Percentiles rank a stretch among this genome's conserved stretches.
Conservation (phyloP, 2,329 filamentous ascomycete genomes). For the Mycosphaerella sp. region DNA sequence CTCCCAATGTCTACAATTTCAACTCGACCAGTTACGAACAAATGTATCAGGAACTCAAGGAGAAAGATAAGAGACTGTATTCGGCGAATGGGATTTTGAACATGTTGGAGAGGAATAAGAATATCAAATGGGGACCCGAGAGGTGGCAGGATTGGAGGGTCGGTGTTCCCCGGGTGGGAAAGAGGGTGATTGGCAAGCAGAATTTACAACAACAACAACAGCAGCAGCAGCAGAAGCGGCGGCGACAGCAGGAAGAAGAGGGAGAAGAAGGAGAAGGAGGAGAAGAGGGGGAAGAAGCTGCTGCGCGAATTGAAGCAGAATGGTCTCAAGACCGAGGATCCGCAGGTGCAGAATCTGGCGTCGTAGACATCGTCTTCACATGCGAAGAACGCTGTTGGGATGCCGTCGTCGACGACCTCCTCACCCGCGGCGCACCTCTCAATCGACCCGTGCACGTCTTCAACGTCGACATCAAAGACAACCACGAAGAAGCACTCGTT, state of each 20-base stretch:
- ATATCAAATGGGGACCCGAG: constrained; percentile 91
- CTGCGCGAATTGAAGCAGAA: constrained; percentile 31
- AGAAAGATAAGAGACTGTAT: constrained; percentile 83
- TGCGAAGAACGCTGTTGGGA: constrained; percentile 99
- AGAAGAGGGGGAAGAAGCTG: no score
- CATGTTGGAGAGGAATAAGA: constrained; percentile 88
- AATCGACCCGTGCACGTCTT: constrained; percentile 96
- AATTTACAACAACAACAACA: not conserved
- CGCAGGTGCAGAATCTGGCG: constrained; percentile 74
- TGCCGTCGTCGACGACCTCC: constrained; percentile 87
- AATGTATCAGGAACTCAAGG: constrained; percentile 85
- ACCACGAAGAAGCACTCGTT: constrained; percentile 89
- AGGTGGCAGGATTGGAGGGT: constrained; percentile 97
- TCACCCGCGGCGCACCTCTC: constrained; percentile 74
- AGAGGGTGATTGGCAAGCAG: constrained; percentile 32
- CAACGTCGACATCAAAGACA: constrained; percentile 97
- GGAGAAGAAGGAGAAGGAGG: not conserved
- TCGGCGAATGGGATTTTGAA: constrained; percentile 86
- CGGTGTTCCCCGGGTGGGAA: constrained; percentile 73
- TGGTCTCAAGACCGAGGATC: constrained; percentile 65
- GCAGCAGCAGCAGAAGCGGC: not conserved
- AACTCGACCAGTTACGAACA: constrained; percentile 92
- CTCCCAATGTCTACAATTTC: constrained; percentile 97
- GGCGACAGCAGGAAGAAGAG: not conserved
- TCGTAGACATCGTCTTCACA: constrained; percentile 92